phyloP scores from a whole-genome alignment of 139 green algal genomes.

The Astrephomene gubernaculifera region DNA sequence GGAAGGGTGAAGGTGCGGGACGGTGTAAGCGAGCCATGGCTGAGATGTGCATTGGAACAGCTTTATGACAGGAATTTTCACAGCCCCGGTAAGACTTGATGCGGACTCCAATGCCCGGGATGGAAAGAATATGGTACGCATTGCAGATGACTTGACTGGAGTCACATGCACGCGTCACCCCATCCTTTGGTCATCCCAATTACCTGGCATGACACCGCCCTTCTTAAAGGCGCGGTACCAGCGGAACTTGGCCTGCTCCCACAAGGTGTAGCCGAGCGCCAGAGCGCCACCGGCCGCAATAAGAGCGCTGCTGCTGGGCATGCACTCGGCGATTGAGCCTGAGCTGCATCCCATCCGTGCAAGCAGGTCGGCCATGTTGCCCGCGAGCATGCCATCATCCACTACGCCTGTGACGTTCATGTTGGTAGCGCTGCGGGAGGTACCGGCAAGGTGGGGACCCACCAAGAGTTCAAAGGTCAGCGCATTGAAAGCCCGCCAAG shows the following conservation, averaged over 20 bases:
- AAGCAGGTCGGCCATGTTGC: neutral
- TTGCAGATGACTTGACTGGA: too few relatives aligned
- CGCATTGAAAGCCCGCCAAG: neutral
- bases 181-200: neutral
- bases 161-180: neutral
- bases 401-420: neutral
- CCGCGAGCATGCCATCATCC: neutral
- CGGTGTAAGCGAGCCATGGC: neutral
- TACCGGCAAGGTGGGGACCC: neutral
- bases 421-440: neutral
- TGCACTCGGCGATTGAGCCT: neutral
- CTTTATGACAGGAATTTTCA: too few relatives aligned
- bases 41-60: neutral
- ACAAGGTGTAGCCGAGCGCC: constrained; percentile 59
- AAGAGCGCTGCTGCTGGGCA: constrained; percentile 22
- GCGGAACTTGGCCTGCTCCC: constrained; percentile 70
- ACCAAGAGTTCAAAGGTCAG: neutral
- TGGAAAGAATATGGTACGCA: too few relatives aligned
- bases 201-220: constrained; percentile 30
- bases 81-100: too few relatives aligned
- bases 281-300: neutral
- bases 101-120: too few relatives aligned
- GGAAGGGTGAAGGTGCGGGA: neutral
- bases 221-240: constrained; percentile 42
- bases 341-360: constrained; percentile 2